Conservation (phyloP, 139 green algal genomes). For the Chlamydomonas schloesseri region DNA sequence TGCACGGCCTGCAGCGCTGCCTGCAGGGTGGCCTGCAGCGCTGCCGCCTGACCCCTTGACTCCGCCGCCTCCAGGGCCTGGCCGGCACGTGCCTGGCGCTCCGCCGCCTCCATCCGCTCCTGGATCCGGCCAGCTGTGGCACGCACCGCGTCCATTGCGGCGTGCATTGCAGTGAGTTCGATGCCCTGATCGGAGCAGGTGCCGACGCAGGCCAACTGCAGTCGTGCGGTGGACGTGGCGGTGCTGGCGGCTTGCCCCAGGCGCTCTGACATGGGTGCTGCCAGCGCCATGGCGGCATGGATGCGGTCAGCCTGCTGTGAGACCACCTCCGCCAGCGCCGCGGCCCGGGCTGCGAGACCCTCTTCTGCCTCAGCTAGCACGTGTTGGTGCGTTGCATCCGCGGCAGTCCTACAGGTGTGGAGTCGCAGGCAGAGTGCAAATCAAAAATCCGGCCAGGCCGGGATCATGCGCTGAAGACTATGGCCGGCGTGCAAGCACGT, state of each 20-base stretch:
- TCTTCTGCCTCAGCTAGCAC: not conserved
- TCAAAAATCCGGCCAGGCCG: too few relatives aligned
- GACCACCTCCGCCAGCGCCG: not conserved
- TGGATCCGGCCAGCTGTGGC: not conserved
- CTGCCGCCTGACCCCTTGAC: slow-evolving; percentile 10
- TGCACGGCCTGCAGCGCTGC: not conserved
- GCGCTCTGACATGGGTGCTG: not conserved
- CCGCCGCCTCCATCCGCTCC: slow-evolving; percentile 11
- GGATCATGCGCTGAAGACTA: too few relatives aligned
- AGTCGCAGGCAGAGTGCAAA: not conserved
- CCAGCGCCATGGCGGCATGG: not conserved
- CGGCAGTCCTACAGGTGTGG: not conserved
- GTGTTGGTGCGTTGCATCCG: not conserved
- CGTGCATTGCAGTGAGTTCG: slow-evolving; percentile 19
- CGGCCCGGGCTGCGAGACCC: not conserved
- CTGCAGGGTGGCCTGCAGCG: slow-evolving; percentile 26
- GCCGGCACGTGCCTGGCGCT: slow-evolving; percentile 1
- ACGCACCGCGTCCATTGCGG: not conserved
- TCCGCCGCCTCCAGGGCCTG: slow-evolving; percentile 4
- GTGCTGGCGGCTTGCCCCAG: not conserved
- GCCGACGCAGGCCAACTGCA: slow-evolving; percentile 9
- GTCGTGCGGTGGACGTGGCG: not conserved
- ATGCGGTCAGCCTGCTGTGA: not conserved
- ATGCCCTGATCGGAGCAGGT: not conserved
- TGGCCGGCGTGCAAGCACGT: too few relatives aligned